These are phyloP conservation scores for Saccharum officinarum DNA, from an alignment of 176 grass and related monocot genomes.

Conservation along the genomic window DNA sequence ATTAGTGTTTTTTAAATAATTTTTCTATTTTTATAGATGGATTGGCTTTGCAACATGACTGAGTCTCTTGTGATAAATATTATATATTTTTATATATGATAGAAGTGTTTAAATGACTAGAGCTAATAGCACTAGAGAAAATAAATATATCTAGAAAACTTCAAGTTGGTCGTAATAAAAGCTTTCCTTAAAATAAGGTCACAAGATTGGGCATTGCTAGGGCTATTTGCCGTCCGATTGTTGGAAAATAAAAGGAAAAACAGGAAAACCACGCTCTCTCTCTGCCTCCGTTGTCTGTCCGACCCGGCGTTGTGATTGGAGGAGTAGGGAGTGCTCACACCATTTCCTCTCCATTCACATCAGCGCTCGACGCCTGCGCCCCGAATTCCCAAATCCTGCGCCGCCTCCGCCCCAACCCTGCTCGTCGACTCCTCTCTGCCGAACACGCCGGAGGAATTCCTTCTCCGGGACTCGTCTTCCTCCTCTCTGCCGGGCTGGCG, in stretches of 20 bases:
- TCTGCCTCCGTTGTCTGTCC: not conserved
- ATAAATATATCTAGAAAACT: not conserved
- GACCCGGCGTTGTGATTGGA: slow-evolving; percentile 31
- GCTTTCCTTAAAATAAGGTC: not conserved
- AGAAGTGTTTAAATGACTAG: not conserved
- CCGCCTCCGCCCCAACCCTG: not conserved
- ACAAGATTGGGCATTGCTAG: not conserved
- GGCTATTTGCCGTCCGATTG: not conserved
- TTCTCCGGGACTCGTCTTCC: not conserved
- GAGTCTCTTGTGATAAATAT: not conserved
- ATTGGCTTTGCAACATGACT: not conserved
- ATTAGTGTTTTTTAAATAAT: too few relatives aligned
- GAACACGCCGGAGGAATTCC: not conserved
- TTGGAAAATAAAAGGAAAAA: not conserved
- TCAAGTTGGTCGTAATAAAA: not conserved
- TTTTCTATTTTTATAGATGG: too few relatives aligned
- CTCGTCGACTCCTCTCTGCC: not conserved
- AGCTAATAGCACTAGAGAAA: not conserved
- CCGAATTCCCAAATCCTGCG: slow-evolving; percentile 31
- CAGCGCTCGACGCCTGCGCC: slow-evolving; percentile 10
- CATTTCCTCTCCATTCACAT: slow-evolving; percentile 32
- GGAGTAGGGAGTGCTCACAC: slow-evolving; percentile 27
- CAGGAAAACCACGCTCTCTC: not conserved
- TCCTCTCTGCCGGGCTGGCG: not conserved
- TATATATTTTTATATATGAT: not conserved